Evolutionary conservation across 1,284 basidiomycete genomes (phyloP), one percentile per base, ranked within the genome.

Genomic region (Boletellus sp.): DNA sequence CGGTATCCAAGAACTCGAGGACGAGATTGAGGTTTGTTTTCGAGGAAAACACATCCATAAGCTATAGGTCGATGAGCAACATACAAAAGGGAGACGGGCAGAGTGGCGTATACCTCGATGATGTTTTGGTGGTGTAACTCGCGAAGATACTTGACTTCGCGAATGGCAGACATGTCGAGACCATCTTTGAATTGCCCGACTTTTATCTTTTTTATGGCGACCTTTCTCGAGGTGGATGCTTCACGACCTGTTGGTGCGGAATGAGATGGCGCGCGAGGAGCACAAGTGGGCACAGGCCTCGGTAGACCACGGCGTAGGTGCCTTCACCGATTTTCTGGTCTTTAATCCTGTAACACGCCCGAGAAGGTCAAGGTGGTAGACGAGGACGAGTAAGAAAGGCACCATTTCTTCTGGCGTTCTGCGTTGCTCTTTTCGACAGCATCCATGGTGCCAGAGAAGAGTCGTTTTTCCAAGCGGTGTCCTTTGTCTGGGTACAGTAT

Each of bases 161-260:
- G 86, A 51, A 99, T 86, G 38, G 96, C 96, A 51, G 94, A 96
- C 88, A 99, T 96, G 70, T 99, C 96, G 43, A 99, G 78, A 8
- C 96, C 96, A 69, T 99, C 95, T 66, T 95, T 96, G 77, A 96
- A 93, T 62, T 93, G 87, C 19, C 94, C 93, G 14, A 94, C 88
- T 65, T 96, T 96, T 63, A 96, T 94, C 70, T 99, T 99, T 75
- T 99, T 99, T 64, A 99, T 97, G 43, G 96, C 96, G 5, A 98
- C 82, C 68, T 88, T 87, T 13, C 82, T 70, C 11, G 78, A 79
- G 1, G 86, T 89, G 1, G 80, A 71, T 16, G 79, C 72, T 57
- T 94, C 85, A 50, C 79, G 73, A 21, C 85, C 87, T 87, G 52
- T 45, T 33, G 32, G 14, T 8, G 16, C 17, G 30, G 36, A 5